Percentiles rank a stretch among this genome's conserved stretches.
Evolutionary conservation across 164 flowering plant species (phyloP).

Genomic region (Stephania cephalantha): DNA sequence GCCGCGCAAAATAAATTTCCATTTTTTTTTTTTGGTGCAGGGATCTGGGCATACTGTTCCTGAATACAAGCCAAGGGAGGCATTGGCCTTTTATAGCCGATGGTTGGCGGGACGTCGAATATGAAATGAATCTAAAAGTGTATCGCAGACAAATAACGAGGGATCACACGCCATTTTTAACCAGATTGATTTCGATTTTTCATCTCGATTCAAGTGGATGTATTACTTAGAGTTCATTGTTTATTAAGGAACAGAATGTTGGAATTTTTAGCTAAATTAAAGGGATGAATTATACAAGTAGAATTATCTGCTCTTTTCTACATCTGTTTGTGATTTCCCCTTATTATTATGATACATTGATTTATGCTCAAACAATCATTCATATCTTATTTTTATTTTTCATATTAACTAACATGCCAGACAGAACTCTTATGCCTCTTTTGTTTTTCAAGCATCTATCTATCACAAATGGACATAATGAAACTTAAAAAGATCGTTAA

Average conservation of each 20-base stretch:
- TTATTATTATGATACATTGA: too few species aligned
- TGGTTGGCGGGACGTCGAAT: conserved; percentile 45
- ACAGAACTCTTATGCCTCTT: too few species aligned
- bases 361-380: too few species aligned
- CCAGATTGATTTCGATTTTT: background rate
- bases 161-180: background rate
- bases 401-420: too few species aligned
- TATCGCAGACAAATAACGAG: background rate
- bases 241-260: background rate
- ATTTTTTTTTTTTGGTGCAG: conserved; percentile 25
- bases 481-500: too few species aligned
- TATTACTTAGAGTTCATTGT: background rate
- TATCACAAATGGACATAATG: too few species aligned
- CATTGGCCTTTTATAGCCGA: conserved; percentile 57
- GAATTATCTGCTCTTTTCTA: too few species aligned
- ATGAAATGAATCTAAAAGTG: conserved; percentile 10
- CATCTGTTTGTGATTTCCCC: too few species aligned
- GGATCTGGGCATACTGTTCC: conserved; percentile 90
- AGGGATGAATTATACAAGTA: too few species aligned
- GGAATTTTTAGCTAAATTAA: background rate
- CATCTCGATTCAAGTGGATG: background rate
- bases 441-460: too few species aligned
- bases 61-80: conserved; percentile 75
- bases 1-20: too few species aligned
- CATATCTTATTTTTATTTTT: too few species aligned